phyloP scores from a whole-genome alignment of 2,329 filamentous ascomycete species.

The Fusarium musae region DNA sequence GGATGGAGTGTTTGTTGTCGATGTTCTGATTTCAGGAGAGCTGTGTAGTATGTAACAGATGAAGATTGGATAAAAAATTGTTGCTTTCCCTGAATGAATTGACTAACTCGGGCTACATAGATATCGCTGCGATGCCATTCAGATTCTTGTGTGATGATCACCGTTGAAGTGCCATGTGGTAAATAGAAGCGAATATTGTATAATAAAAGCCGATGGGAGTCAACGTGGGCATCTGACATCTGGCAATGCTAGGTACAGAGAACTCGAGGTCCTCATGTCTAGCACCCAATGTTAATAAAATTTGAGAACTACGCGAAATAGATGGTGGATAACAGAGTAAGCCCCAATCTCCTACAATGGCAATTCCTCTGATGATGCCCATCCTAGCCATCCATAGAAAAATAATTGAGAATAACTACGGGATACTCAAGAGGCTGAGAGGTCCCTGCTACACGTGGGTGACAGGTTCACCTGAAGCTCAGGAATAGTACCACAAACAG shows the following conservation, averaged over 20 bases:
- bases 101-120: background rate
- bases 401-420: background rate
- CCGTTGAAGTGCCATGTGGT: constrained; percentile 41
- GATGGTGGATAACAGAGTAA: background rate
- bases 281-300: background rate
- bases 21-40: too few species aligned
- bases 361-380: background rate
- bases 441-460: constrained; percentile 13
- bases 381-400: background rate
- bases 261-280: constrained; percentile 4
- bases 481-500: constrained; percentile 19
- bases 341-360: background rate
- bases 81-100: background rate
- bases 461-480: constrained; percentile 45
- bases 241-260: background rate
- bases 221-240: constrained; percentile 11
- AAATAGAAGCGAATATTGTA: constrained; percentile 32
- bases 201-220: constrained; percentile 23
- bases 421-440: background rate
- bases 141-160: constrained; percentile 1
- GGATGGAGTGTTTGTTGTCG: background rate
- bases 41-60: background rate
- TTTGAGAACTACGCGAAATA: background rate
- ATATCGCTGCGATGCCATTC: background rate
- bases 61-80: background rate